Evolutionary conservation across 257 asterid genomes (phyloP), one percentile per base, ranked within the genome.

Genomic region (Capsicum baccatum): DNA sequence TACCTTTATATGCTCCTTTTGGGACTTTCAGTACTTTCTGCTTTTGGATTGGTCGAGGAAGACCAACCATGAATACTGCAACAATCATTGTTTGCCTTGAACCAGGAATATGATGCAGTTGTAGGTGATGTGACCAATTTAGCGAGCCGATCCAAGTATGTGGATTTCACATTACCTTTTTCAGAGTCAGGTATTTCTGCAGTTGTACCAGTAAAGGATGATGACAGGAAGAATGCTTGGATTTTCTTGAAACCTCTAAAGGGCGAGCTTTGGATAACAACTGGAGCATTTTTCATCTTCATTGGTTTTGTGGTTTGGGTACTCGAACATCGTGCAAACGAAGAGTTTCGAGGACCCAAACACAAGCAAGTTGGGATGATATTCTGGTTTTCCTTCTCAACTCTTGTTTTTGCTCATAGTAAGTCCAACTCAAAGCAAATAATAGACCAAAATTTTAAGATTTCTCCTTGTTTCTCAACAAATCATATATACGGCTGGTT

Each of bases 321-420:
- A 67, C 90, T 91, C 5, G 93, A 91, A 79, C 92, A 88, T 56
- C 80, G 84, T 69, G 66, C 73, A 37, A 91, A 91, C 84, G 50
- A 79, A 16, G 91, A 85, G 10, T 90, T 87, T 80, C 58, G 86
- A 84, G 91, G 92, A 26, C 86, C 89, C 11, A 88, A 88, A 26
- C 69, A 84, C 6, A 84, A 89, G 47, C 93, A 90, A 55, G 83
- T 83, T 7, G 90, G 93, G 39, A 70, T 83, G 86, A 85, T 89
- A 79, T 74, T 89, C 37, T 89, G 88, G 83, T 81, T 90, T 55
- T 87, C 92, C 33, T 87, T 90, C 90, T 83, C 83, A 80, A 86
- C 93, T 0, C 39, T 90, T 50, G 93, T 89, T 80, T 88, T 87
- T 39, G 86, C 90, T 35, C 79, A 91, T 9, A 84, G 91, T 89